Base-by-base conservation (phyloP, 1,139 yeast genomes). In the Yamadazyma sp. region DNA sequence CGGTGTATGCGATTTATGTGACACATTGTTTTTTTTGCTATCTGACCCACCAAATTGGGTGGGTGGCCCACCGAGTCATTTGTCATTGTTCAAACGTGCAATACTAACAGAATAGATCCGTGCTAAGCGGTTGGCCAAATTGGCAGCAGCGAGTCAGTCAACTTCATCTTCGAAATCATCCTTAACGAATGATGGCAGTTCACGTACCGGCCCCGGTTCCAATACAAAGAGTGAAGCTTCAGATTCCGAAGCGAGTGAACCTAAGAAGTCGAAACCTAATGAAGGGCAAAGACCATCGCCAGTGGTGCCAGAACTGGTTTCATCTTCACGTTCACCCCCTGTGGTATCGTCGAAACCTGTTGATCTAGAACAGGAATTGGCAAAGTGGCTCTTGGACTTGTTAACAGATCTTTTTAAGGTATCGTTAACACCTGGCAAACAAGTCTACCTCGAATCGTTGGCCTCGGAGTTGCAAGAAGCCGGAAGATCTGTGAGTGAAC, bases 71-170 rank as follows among this genome's bases (percentile, higher is more conserved):
- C n/a, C n/a, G n/a, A n/a, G n/a, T n/a, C n/a, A n/a, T n/a, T n/a
- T n/a, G n/a, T n/a, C n/a, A n/a, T n/a, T n/a, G n/a, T n/a, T n/a
- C n/a, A n/a, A n/a, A n/a, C n/a, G n/a, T 7, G n/a, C 9, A 27
- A 16, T 51, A 57, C 63, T 52, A 60, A 59, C 49, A 23, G 16
- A 45, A 3, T 57, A 75, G 69, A 75, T 78, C 22, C 69, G 84
- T 51, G 81, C 81, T 31, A 78, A 76, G 51, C 57, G 84, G 35
- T 60, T 79, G 50, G 83, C 82, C n/a, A 71, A 67, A 45, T 57
- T 78, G 41, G 70, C 68, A 5, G 62, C 68, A 4, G 62, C 64
- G 27, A 11, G 25, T 24, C 36, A 33, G 12, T 15, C 36, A n/a
- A 34, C 16, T 14, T 25, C 36, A 17, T 5, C 23, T 6, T 3